Evolutionary conservation across 192 early-diverging fungal genomes (phyloP).

Genomic region (Coemansia sp.): DNA sequence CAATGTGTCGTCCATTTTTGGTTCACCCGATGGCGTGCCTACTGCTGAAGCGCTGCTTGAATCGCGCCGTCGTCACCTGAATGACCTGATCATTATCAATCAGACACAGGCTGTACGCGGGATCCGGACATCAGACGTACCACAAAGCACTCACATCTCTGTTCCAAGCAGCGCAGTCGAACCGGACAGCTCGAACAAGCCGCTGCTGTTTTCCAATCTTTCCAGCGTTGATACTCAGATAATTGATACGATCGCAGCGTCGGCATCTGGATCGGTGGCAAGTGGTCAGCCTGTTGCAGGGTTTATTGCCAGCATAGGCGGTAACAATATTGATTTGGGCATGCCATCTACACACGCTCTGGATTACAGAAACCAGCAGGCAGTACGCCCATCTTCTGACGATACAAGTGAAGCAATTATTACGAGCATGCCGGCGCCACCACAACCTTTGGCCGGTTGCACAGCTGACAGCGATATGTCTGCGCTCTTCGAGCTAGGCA

Average conservation of each 20-base stretch:
- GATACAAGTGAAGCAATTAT: not conserved
- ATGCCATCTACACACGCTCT: not conserved
- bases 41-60: constrained; percentile 36
- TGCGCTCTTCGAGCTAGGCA: not conserved
- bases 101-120: constrained; percentile 42
- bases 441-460: not conserved
- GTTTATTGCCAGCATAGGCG: constrained; percentile 2
- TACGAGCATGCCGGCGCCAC: constrained; percentile 14
- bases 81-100: constrained; percentile 51
- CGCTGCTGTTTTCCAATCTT: constrained; percentile 34
- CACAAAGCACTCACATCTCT: not conserved
- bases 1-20: not conserved
- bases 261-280: not conserved
- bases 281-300: not conserved
- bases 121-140: constrained; percentile 8
- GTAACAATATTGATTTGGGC: not conserved
- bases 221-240: not conserved
- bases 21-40: constrained; percentile 12
- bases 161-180: not conserved
- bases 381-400: not conserved
- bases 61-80: constrained; percentile 46
- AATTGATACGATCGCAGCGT: not conserved
- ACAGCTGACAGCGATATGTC: not conserved
- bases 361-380: not conserved
- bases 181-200: not conserved